A percentile compares a stretch with the other conserved stretches of the same genome.
phyloP scores from a whole-genome alignment of 805 yeast genomes.

The Jamesozyma piceae region DNA sequence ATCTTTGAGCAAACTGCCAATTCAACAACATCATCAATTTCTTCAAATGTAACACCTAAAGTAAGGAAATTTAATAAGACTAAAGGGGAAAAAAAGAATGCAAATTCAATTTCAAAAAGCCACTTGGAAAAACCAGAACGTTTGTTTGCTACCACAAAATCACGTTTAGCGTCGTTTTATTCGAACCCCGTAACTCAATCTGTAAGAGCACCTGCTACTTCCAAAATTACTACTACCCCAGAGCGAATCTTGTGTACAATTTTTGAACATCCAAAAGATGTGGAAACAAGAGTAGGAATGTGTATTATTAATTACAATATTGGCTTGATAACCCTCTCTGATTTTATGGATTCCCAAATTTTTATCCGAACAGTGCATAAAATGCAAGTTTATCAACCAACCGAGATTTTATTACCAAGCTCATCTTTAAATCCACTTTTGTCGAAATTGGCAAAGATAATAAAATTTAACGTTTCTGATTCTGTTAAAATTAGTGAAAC shows the following conservation, averaged over 20 bases:
- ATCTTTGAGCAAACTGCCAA: conserved; percentile 4
- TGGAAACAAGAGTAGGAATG: conserved; percentile 31
- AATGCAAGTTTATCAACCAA: conserved; percentile 29
- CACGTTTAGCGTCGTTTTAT: not conserved
- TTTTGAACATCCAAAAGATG: conserved; percentile 22
- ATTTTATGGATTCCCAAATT: conserved; percentile 37
- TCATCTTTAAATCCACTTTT: conserved; percentile 20
- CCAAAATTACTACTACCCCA: not conserved
- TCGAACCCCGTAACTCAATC: not conserved
- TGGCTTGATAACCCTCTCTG: conserved; percentile 32
- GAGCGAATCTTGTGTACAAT: conserved; percentile 23
- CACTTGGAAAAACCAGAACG: not conserved
- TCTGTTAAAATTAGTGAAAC: conserved; percentile 21
- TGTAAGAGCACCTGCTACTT: not conserved
- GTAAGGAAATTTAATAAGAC: conserved; percentile 4
- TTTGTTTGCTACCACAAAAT: not conserved
- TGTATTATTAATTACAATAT: conserved; percentile 33
- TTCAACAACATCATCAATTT: not conserved
- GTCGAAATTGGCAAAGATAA: conserved; percentile 30
- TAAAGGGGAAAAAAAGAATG: conserved; percentile 1
- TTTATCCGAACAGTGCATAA: conserved; percentile 38
- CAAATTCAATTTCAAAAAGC: not conserved
- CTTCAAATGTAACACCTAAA: not conserved
- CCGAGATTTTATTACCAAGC: conserved; percentile 32
- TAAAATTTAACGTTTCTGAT: conserved; percentile 28